Evolutionary conservation across 371 early-diverging fungal genomes (phyloP), one percentile per base, ranked within the genome.

Genomic region (Mortierella sp.): DNA sequence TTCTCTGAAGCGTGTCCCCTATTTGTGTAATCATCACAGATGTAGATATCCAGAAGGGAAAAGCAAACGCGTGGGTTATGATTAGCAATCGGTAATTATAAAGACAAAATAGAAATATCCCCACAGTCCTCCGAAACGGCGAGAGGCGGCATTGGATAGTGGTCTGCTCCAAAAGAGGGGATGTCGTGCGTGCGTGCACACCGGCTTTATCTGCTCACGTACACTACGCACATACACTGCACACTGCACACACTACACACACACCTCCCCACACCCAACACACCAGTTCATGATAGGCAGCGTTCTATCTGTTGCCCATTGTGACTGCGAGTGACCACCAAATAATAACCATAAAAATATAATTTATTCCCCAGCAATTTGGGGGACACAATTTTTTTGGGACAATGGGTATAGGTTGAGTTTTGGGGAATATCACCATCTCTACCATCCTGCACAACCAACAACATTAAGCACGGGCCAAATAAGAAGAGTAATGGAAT

Each of bases 1-100:
- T 99, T 98, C 86, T 99, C 99, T 30, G 99, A 98, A 45, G 99
- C 98, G 84, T 99, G 99, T 67, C 99, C 99, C 99, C 99, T 98
- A 69, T 92, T 93, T 35, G 18, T 39, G n/a, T 16, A 5, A 14
- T 43, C 18, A 43, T 18, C 45, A 11, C 6, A 14, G 26, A 20
- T 20, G 22, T 45, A 39, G 90, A 57, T 60, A 64, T 55, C 39
- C 20, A 65, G 43, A 35, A 1, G n/a, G 47, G 45, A 18, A 24
- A 28, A 68, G 6, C 45, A 43, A 43, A 43, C 45, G 45, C 45
- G 45, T 43, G 45, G 39, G 26, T 40, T 39, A 11, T 37, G 61
- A 62, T 70, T 72, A 75, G 80, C 64, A 79, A 54, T 68, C 58
- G n/a, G 35, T 61, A 68, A 69, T 61, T 69, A 68, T 49, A 55